Conservation (phyloP, 345 rosid genomes). For the Eucalyptus victrix region DNA sequence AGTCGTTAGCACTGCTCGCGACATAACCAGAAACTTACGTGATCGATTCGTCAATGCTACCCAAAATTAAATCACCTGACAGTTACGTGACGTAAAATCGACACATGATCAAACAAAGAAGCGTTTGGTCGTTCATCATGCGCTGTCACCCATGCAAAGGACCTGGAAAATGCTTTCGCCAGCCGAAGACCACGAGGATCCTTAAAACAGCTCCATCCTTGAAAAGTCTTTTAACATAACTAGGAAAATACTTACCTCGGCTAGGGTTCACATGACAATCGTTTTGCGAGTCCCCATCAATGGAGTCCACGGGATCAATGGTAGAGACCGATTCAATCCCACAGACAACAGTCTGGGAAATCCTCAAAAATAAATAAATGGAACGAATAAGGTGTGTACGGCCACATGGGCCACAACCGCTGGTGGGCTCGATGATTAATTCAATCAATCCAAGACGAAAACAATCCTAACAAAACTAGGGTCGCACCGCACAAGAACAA, state of each 20-base stretch:
- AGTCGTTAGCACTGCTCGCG: neutral
- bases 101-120: neutral
- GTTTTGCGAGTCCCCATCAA: neutral
- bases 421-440: neutral
- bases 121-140: neutral
- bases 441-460: neutral
- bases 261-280: neutral
- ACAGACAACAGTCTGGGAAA: neutral
- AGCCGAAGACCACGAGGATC: neutral
- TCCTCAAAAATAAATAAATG: neutral
- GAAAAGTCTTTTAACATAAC: neutral
- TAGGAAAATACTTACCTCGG: neutral
- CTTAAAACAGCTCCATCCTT: neutral
- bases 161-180: neutral
- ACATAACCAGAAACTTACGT: neutral
- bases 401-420: neutral
- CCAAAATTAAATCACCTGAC: neutral
- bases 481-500: neutral
- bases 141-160: neutral
- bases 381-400: neutral
- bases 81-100: neutral
- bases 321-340: neutral
- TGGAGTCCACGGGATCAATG: neutral
- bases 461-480: neutral
- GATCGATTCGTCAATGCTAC: neutral